These are phyloP conservation scores for Camellia oleifera DNA, from an alignment of 179 eudicot genomes.

Conservation along the genomic window DNA sequence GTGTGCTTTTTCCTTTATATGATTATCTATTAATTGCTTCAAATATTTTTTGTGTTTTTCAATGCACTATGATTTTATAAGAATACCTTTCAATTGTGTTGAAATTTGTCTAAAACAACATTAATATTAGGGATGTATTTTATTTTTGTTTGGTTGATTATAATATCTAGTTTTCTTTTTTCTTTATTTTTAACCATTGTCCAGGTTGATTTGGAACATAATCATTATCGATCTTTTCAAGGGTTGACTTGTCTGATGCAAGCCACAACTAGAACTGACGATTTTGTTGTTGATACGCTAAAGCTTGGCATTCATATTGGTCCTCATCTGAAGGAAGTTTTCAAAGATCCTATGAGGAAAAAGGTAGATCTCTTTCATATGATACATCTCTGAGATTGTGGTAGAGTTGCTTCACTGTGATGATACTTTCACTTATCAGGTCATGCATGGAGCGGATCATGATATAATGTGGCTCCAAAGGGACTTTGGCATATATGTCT, in stretches of 20 bases:
- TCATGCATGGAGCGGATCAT: constrained; percentile 91
- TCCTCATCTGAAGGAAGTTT: constrained; percentile 88
- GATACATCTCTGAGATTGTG: not conserved
- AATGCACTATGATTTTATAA: not conserved
- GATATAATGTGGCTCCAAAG: constrained; percentile 91
- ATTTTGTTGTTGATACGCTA: constrained; percentile 88
- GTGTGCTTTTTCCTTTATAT: not conserved
- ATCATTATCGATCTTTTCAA: constrained; percentile 93
- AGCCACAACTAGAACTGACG: constrained; percentile 93
- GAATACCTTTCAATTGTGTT: not conserved
- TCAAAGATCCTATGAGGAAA: constrained; percentile 78
- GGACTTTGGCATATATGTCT: constrained; percentile 87
- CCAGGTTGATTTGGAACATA: constrained; percentile 94
- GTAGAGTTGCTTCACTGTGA: not conserved
- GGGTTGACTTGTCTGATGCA: constrained; percentile 98
- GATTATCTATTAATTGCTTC: not conserved
- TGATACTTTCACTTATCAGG: constrained; percentile 37
- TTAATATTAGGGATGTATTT: not conserved
- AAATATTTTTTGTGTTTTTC: not conserved
- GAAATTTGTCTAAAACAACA: not conserved
- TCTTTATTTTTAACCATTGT: constrained; percentile 16
- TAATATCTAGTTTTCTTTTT: not conserved
- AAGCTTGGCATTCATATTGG: constrained; percentile 84
- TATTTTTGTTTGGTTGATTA: not conserved
- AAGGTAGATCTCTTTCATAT: constrained; percentile 41